phyloP scores from a whole-genome alignment of 2,329 filamentous ascomycete species.

The Phialophora tarda region DNA sequence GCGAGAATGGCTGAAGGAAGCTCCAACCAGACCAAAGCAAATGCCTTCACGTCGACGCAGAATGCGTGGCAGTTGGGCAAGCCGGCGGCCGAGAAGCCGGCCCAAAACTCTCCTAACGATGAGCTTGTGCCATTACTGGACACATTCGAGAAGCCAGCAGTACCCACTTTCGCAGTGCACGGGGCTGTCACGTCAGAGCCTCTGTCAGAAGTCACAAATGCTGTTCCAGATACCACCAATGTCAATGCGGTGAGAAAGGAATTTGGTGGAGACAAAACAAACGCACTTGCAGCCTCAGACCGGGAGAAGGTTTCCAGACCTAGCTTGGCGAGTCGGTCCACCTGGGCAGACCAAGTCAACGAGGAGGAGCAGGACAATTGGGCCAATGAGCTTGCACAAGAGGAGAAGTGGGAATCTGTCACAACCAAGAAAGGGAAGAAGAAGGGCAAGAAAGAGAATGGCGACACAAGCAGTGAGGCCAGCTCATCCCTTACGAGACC shows the following conservation, averaged over 20 bases:
- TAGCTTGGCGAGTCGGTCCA: conserved; percentile 42
- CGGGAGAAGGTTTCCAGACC: conserved; percentile 30
- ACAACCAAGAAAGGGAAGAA: conserved; percentile 63
- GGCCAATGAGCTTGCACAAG: conserved; percentile 52
- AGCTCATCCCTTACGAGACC: conserved; percentile 40
- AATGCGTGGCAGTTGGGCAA: conserved; percentile 59
- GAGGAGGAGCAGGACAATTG: conserved; percentile 68
- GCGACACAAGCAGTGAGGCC: conserved; percentile 53
- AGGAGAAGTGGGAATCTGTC: conserved; percentile 67
- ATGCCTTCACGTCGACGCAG: conserved; percentile 54
- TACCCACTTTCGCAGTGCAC: conserved; percentile 17
- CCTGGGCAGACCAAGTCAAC: conserved; percentile 57
- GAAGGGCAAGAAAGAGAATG: conserved; percentile 50
- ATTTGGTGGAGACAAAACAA: conserved; percentile 30
- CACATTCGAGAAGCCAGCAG: conserved; percentile 47
- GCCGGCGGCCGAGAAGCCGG: conserved; percentile 38
- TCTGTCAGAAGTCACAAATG: conserved; percentile 22
- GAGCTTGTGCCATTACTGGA: conserved; percentile 47
- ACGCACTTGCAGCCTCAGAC: conserved; percentile 29
- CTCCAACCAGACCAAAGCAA: conserved; percentile 76
- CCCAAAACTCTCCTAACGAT: conserved; percentile 24
- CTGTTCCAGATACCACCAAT: conserved; percentile 17
- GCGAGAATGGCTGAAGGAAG: conserved; percentile 83
- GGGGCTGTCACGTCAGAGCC: conserved; percentile 32
- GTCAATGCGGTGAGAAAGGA: conserved; percentile 25